Conservation (phyloP, 495 filamentous ascomycete species). For the Recurvomyces mirabilis region DNA sequence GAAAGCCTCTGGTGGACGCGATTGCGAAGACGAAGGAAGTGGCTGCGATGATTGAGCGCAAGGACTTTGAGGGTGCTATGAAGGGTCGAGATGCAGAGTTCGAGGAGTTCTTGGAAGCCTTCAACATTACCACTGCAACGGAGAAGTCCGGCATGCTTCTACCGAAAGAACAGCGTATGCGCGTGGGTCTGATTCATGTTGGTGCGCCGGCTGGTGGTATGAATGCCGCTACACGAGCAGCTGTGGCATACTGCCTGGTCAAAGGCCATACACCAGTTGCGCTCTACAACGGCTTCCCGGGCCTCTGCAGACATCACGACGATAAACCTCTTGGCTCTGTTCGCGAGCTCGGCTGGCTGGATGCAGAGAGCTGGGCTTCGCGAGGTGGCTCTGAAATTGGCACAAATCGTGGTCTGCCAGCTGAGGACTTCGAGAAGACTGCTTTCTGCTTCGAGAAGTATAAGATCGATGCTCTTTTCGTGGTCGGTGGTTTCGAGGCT, state of each 20-base stretch:
- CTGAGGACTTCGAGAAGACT: slow-evolving; percentile 69
- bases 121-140: slow-evolving; percentile 72
- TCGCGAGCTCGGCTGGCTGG: slow-evolving; percentile 77
- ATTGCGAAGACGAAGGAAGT: slow-evolving; percentile 76
- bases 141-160: slow-evolving; percentile 52
- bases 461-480: slow-evolving; percentile 80
- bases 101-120: slow-evolving; percentile 79
- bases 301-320: slow-evolving; percentile 78
- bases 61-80: slow-evolving; percentile 81
- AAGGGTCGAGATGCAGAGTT: slow-evolving; percentile 83
- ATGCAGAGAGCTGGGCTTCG: slow-evolving; percentile 88
- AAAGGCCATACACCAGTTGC: slow-evolving; percentile 84
- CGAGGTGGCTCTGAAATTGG: slow-evolving; percentile 97
- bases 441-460: slow-evolving; percentile 76
- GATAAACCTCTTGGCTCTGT: slow-evolving; percentile 76
- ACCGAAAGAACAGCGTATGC: slow-evolving; percentile 73
- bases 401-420: slow-evolving; percentile 85
- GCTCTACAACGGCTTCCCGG: slow-evolving; percentile 95
- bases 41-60: slow-evolving; percentile 62
- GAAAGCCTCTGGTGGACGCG: slow-evolving; percentile 78
- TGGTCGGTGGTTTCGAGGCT: slow-evolving; percentile 94
- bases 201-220: slow-evolving; percentile 98
- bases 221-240: slow-evolving; percentile 92
- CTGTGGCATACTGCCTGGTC: slow-evolving; percentile 90
- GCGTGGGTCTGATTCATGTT: slow-evolving; percentile 90